Conservation (phyloP, 2,329 filamentous ascomycete species). For the Capronia epimyces region DNA sequence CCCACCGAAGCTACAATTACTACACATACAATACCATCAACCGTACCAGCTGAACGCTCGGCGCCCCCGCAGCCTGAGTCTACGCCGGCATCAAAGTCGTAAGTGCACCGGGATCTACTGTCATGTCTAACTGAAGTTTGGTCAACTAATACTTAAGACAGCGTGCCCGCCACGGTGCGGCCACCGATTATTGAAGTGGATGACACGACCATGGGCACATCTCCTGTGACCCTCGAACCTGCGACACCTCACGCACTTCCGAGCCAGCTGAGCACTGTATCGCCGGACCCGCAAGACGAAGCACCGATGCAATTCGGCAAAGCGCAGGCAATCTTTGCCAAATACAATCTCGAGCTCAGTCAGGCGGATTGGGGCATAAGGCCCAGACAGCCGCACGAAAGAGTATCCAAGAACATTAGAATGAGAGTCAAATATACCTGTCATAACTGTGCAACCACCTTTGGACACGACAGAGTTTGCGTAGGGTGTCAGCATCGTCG, state of each 20-base stretch:
- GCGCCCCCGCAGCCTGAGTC: background rate
- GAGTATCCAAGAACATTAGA: conserved; percentile 44
- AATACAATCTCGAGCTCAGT: conserved; percentile 43
- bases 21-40: background rate
- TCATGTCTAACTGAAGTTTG: background rate
- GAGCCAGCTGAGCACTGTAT: background rate
- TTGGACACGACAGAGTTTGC: conserved; percentile 68
- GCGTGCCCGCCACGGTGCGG: background rate
- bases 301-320: conserved; percentile 38
- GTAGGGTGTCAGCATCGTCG: conserved; percentile 69
- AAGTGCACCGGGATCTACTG: background rate
- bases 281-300: conserved; percentile 3
- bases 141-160: background rate
- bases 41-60: background rate
- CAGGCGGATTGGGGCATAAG: conserved; percentile 39
- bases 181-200: conserved; percentile 16
- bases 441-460: conserved; percentile 71
- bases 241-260: background rate
- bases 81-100: background rate
- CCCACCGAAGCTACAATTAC: conserved; percentile 1
- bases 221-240: background rate
- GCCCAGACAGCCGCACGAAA: conserved; percentile 33
- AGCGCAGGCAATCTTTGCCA: conserved; percentile 43
- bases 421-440: conserved; percentile 56
- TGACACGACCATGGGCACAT: conserved; percentile 7